phyloP scores from a whole-genome alignment of 208 protist genomes.

The Sergeia podlipaevii region DNA sequence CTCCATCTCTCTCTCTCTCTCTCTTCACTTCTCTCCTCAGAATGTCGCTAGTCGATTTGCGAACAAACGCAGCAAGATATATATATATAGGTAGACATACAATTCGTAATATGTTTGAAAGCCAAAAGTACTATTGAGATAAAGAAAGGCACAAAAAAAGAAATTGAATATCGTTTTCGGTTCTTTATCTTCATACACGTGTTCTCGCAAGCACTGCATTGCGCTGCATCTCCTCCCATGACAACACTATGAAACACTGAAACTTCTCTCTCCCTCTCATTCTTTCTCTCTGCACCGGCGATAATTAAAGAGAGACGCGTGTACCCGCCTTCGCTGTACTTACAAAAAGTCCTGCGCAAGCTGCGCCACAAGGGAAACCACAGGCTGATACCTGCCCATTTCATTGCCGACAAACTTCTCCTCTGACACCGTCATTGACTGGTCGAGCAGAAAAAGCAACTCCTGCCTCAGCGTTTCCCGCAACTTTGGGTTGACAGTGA shows the following conservation, averaged over 20 bases:
- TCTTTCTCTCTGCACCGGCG: too few species aligned
- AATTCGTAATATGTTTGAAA: too few species aligned
- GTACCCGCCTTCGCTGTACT: background rate
- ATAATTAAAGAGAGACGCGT: too few species aligned
- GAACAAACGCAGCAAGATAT: background rate
- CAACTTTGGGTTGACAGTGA: slow-evolving; percentile 45
- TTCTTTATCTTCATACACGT: too few species aligned
- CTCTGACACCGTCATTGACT: slow-evolving; percentile 48
- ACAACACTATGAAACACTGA: too few species aligned
- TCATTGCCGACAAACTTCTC: slow-evolving; percentile 43
- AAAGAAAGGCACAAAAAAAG: too few species aligned
- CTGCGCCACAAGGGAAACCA: slow-evolving; percentile 67
- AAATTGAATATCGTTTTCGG: too few species aligned
- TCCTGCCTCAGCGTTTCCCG: slow-evolving; percentile 54
- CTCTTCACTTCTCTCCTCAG: slow-evolving; percentile 10
- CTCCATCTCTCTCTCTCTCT: background rate
- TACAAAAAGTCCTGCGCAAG: slow-evolving; percentile 75
- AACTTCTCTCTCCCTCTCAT: background rate
- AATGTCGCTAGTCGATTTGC: background rate
- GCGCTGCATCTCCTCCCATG: too few species aligned
- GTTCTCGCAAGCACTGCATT: too few species aligned
- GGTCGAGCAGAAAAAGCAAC: slow-evolving; percentile 44
- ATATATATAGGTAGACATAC: slow-evolving; percentile 2
- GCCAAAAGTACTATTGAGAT: too few species aligned
- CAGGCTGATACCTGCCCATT: slow-evolving; percentile 69